A percentile compares a stretch with the other conserved stretches of the same genome.
Evolutionary conservation across 2,329 filamentous ascomycete genomes (phyloP).

Genomic region (Domatiomyces globalis): DNA sequence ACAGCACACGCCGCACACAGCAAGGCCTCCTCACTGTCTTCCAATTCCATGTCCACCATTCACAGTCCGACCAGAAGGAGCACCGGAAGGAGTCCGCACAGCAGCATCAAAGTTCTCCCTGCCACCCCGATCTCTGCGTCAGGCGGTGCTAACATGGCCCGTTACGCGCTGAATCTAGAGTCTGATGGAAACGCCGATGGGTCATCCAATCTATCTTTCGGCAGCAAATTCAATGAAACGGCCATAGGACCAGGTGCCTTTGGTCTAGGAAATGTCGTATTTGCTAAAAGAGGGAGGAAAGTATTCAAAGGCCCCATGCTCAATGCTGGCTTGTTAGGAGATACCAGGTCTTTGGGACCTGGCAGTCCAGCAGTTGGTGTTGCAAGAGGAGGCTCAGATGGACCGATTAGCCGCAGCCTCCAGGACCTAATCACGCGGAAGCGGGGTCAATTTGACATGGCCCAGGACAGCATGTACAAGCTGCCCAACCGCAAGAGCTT

Average conservation of each 20-base stretch:
- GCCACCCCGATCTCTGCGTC: slow-evolving; percentile 81
- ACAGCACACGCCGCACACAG: slow-evolving; percentile 81
- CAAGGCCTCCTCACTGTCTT: slow-evolving; percentile 87
- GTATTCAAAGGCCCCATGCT: slow-evolving; percentile 33
- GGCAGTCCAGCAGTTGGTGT: slow-evolving; percentile 22
- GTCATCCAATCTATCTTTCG: slow-evolving; percentile 6
- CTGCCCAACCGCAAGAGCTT: slow-evolving; percentile 12
- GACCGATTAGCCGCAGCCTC: slow-evolving; percentile 14
- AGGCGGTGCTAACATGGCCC: slow-evolving; percentile 41
- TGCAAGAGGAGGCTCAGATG: slow-evolving; percentile 19
- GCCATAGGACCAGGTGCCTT: slow-evolving; percentile 2
- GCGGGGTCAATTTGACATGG: slow-evolving; percentile 1
- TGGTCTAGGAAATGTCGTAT: slow-evolving; percentile 27
- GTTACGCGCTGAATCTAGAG: slow-evolving; percentile 53
- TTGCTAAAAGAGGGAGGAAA: slow-evolving; percentile 32
- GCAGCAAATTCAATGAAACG: slow-evolving; percentile 3
- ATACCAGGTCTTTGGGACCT: slow-evolving; percentile 18
- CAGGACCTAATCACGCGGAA: slow-evolving; percentile 4
- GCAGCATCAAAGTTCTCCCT: slow-evolving; percentile 88
- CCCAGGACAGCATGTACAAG: slow-evolving; percentile 26
- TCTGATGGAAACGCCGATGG: slow-evolving; percentile 12
- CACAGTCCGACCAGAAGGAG: slow-evolving; percentile 53
- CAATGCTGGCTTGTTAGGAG: slow-evolving; percentile 24
- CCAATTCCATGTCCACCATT: slow-evolving; percentile 56
- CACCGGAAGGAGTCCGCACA: slow-evolving; percentile 58